Percentiles rank a stretch among this genome's conserved stretches.
Conservation (phyloP, 1,139 yeast species). For the Suhomyces terraborum region DNA sequence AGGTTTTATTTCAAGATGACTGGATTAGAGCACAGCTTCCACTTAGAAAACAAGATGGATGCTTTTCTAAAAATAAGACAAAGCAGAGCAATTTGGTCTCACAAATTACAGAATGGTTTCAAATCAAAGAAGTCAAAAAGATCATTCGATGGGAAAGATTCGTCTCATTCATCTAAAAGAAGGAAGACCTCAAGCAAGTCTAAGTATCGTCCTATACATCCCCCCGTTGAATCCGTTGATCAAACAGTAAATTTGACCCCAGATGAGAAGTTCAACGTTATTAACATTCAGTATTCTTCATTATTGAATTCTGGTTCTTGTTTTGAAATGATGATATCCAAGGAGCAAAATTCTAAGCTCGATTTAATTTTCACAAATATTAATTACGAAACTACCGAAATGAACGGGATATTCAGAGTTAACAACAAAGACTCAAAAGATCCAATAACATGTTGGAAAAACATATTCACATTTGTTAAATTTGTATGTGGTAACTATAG, state of each 20-base stretch:
- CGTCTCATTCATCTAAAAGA: constrained; percentile 1
- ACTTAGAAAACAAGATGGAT: constrained; percentile 12
- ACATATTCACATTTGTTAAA: constrained; percentile 8
- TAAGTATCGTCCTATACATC: background rate
- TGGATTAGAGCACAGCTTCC: constrained; percentile 12
- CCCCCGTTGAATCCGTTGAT: background rate
- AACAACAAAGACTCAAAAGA: background rate
- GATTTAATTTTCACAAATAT: constrained; percentile 26
- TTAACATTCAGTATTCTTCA: constrained; percentile 24
- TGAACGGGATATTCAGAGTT: constrained; percentile 24
- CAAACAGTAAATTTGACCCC: constrained; percentile 7
- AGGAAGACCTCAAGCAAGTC: background rate
- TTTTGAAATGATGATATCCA: constrained; percentile 16
- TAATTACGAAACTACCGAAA: constrained; percentile 21
- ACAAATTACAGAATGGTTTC: background rate
- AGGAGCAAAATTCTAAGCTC: constrained; percentile 13
- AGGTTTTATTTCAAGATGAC: constrained; percentile 9
- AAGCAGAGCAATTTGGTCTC: constrained; percentile 10
- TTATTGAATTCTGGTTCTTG: constrained; percentile 25
- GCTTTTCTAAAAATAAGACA: constrained; percentile 8
- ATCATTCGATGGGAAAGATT: background rate
- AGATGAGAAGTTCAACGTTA: constrained; percentile 23
- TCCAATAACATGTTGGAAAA: constrained; percentile 7
- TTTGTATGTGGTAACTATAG: constrained; percentile 14
- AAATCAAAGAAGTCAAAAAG: background rate